These are phyloP conservation scores for Floccularia luteovirens DNA, from an alignment of 768 basidiomycete genomes.

Conservation along the genomic window DNA sequence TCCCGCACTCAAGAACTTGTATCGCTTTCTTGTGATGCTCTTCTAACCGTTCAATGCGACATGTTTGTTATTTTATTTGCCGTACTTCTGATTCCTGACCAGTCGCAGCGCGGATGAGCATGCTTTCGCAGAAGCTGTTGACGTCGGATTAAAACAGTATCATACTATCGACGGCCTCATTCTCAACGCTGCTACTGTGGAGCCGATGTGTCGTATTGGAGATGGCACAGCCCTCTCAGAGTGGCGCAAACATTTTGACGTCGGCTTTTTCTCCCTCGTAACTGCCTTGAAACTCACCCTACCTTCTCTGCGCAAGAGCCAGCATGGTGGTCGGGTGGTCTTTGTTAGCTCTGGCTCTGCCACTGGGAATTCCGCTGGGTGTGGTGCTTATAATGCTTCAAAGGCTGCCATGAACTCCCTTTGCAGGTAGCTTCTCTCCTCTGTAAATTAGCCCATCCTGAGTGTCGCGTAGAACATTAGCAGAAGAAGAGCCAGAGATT, in stretches of 20 bases:
- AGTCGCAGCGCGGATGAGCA: constrained; percentile 48
- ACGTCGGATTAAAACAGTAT: constrained; percentile 42
- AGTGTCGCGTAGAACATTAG: constrained; percentile 54
- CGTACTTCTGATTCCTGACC: constrained; percentile 6
- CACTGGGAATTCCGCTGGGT: constrained; percentile 53
- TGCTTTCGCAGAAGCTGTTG: constrained; percentile 49
- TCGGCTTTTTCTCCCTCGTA: constrained; percentile 85
- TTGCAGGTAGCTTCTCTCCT: constrained; percentile 40
- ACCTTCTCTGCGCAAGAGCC: constrained; percentile 59
- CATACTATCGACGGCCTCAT: constrained; percentile 69
- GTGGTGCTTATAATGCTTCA: constrained; percentile 77
- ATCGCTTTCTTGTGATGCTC: constrained; percentile 32
- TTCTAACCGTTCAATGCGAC: constrained; percentile 63
- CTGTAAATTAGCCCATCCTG: background rate
- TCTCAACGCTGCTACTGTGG: constrained; percentile 78
- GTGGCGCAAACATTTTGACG: constrained; percentile 73
- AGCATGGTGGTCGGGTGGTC: constrained; percentile 57
- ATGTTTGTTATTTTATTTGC: constrained; percentile 72
- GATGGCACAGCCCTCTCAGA: constrained; percentile 40
- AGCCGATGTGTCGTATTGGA: constrained; percentile 55
- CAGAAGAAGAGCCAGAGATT: constrained; percentile 75
- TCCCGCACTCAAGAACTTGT: constrained; percentile 50
- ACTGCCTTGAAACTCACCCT: constrained; percentile 59
- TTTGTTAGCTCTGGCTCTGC: constrained; percentile 87
- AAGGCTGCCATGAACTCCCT: constrained; percentile 91